Percentiles rank a stretch among this genome's conserved stretches.
Evolutionary conservation across 371 early-diverging fungal genomes (phyloP).

Genomic region (Mortierella polycephala): DNA sequence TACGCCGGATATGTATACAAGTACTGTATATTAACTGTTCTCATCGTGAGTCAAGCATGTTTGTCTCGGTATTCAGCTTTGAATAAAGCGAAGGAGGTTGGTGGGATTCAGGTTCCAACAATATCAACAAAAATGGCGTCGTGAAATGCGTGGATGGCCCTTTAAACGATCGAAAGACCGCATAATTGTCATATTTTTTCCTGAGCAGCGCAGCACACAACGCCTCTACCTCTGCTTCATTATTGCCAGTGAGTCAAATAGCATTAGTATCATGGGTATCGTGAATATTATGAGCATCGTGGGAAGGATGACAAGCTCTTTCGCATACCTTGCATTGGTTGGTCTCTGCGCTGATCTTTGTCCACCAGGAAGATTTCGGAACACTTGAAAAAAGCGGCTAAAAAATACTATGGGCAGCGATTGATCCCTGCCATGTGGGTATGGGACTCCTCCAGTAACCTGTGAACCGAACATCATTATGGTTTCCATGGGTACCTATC

Average conservation of each 20-base stretch:
- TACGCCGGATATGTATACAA: not conserved
- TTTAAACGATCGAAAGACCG: too few species aligned
- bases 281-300: not conserved
- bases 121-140: too few species aligned
- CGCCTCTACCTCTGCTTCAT: not conserved
- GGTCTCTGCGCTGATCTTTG: too few species aligned
- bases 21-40: not conserved
- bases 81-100: too few species aligned
- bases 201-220: conserved; percentile 20
- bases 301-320: conserved; percentile 1
- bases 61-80: not conserved
- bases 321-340: not conserved
- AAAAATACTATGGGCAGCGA: too few species aligned
- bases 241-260: not conserved
- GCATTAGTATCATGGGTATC: not conserved
- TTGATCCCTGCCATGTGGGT: too few species aligned
- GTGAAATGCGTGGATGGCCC: too few species aligned
- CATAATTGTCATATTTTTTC: conserved; percentile 25
- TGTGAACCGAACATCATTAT: too few species aligned
- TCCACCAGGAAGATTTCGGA: conserved; percentile 1
- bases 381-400: too few species aligned
- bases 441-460: too few species aligned
- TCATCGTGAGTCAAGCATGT: not conserved
- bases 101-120: too few species aligned
- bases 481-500: too few species aligned